A percentile compares a stretch with the other conserved stretches of the same genome.
These are phyloP conservation scores for Coemansia nantahalensis DNA, from an alignment of 192 early-diverging fungal genomes.

Conservation along the genomic window DNA sequence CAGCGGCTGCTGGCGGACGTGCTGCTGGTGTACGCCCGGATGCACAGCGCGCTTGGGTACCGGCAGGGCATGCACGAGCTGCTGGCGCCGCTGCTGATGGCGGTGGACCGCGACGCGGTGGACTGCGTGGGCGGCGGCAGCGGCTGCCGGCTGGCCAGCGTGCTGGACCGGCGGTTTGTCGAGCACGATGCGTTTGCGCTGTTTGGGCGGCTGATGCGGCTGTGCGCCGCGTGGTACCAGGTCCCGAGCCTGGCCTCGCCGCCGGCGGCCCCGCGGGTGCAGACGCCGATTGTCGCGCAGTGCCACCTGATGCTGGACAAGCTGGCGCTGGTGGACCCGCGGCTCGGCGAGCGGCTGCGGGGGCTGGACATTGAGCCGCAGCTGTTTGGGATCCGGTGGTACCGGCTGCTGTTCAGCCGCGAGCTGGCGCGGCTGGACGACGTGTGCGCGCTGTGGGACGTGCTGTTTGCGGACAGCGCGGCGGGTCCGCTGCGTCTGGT, in stretches of 20 bases:
- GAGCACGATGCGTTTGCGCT: constrained; percentile 86
- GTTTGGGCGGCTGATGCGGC: constrained; percentile 79
- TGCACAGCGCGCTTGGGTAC: constrained; percentile 86
- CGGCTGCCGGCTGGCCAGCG: constrained; percentile 16
- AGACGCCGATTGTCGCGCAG: constrained; percentile 67
- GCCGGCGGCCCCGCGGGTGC: constrained; percentile 10
- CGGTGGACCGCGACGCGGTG: constrained; percentile 69
- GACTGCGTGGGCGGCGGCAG: constrained; percentile 2
- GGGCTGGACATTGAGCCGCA: constrained; percentile 87
- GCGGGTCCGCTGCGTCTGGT: constrained; percentile 64
- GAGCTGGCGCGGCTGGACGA: constrained; percentile 72
- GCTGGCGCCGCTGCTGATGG: constrained; percentile 76
- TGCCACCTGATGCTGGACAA: constrained; percentile 73
- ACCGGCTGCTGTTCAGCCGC: constrained; percentile 86
- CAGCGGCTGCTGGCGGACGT: constrained; percentile 75
- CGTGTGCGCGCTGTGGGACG: constrained; percentile 82
- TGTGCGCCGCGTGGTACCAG: constrained; percentile 85
- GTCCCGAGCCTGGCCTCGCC: constrained; percentile 6
- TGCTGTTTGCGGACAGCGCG: constrained; percentile 81
- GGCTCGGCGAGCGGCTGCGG: constrained; percentile 69
- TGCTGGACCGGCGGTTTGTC: constrained; percentile 67
- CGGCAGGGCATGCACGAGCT: constrained; percentile 99
- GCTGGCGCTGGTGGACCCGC: constrained; percentile 67
- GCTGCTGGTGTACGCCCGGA: constrained; percentile 89
- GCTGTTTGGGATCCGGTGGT: constrained; percentile 92